phyloP scores from a whole-genome alignment of 345 rosid species.

The Adansonia digitata region DNA sequence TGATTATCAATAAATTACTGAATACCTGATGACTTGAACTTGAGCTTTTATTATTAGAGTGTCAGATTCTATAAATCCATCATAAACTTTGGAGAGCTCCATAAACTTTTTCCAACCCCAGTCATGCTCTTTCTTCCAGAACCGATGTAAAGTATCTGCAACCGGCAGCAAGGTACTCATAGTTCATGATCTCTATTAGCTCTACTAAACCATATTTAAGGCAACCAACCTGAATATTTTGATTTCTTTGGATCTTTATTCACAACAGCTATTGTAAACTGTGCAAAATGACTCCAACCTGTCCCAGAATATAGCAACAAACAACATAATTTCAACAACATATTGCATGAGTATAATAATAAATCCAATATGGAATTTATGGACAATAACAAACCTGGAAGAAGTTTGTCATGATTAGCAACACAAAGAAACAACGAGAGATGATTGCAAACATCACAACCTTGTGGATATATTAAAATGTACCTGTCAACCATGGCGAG shows the following conservation, averaged over 20 bases:
- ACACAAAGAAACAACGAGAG: slow-evolving; percentile 92
- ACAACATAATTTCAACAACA: slow-evolving; percentile 3
- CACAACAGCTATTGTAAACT: slow-evolving; percentile 88
- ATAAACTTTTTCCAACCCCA: slow-evolving; percentile 99
- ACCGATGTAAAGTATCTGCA: slow-evolving; percentile 86
- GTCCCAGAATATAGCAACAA: slow-evolving; percentile 17
- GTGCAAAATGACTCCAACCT: slow-evolving; percentile 99
- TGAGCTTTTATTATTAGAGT: slow-evolving; percentile 86
- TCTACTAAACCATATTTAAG: slow-evolving; percentile 13
- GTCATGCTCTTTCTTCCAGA: slow-evolving; percentile 88
- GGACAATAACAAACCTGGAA: slow-evolving; percentile 60
- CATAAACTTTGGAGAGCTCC: slow-evolving; percentile 74
- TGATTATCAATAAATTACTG: not conserved
- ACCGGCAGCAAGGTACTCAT: slow-evolving; percentile 18
- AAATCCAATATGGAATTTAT: not conserved
- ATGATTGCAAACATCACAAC: slow-evolving; percentile 88
- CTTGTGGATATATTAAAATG: slow-evolving; percentile 83
- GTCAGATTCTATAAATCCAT: slow-evolving; percentile 81
- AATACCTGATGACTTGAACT: slow-evolving; percentile 91
- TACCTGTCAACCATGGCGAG: slow-evolving; percentile 49
- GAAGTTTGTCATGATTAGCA: slow-evolving; percentile 86
- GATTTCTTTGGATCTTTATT: slow-evolving; percentile 90
- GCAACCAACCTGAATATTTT: slow-evolving; percentile 70
- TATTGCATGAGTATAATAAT: not conserved
- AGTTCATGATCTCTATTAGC: slow-evolving; percentile 2